Percentiles rank a stretch among this genome's conserved stretches.
phyloP scores from a whole-genome alignment of 805 yeast species.

The Candida patagonica region DNA sequence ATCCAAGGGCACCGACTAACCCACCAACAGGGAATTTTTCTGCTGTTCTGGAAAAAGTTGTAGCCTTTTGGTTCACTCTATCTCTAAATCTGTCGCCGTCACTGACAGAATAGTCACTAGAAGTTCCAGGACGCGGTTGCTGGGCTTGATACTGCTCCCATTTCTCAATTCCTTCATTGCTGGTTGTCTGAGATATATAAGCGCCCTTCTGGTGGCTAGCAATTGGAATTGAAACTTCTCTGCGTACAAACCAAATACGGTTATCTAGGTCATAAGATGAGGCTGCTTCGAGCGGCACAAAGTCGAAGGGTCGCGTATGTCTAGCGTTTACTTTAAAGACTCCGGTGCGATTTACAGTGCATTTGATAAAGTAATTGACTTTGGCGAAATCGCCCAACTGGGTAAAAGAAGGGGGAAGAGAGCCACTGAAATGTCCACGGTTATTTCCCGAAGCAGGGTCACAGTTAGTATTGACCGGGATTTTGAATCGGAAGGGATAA shows the following conservation, averaged over 20 bases:
- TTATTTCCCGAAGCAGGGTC: not conserved
- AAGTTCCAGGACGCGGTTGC: no score
- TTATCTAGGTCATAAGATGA: constrained; percentile 1
- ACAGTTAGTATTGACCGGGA: constrained; percentile 24
- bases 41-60: no score
- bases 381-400: constrained; percentile 20
- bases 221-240: constrained; percentile 17
- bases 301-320: constrained; percentile 40
- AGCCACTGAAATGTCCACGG: constrained; percentile 14
- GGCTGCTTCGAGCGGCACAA: constrained; percentile 27
- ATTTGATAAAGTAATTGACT: constrained; percentile 49
- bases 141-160: no score
- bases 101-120: no score
- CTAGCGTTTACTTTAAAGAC: constrained; percentile 41
- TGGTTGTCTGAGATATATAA: constrained; percentile 6
- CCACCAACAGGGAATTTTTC: no score
- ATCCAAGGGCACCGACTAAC: no score
- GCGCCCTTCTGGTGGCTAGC: constrained; percentile 1
- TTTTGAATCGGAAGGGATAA: constrained; percentile 27
- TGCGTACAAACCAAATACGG: constrained; percentile 36
- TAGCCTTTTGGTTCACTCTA: no score
- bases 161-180: no score
- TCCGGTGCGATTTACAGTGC: constrained; percentile 46
- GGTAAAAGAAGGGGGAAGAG: constrained; percentile 27
- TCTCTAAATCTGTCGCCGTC: no score